phyloP scores from a whole-genome alignment of 768 basidiomycete species.

The Trametes elegans region DNA sequence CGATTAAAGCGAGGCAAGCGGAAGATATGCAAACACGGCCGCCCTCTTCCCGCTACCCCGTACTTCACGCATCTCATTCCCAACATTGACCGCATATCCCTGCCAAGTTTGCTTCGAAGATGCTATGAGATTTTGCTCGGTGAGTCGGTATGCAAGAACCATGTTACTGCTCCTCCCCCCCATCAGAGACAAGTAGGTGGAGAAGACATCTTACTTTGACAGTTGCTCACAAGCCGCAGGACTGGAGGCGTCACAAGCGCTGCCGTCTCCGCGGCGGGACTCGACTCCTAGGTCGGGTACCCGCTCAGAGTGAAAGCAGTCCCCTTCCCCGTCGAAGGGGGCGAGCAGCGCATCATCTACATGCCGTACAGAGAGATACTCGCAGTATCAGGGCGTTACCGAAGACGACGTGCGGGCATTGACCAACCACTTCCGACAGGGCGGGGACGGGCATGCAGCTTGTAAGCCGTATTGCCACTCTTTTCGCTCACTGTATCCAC shows the following conservation, averaged over 20 bases:
- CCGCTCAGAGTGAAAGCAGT: slow-evolving; percentile 1
- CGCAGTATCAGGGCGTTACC: not conserved
- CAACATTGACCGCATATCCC: not conserved
- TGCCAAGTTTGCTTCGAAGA: not conserved
- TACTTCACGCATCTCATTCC: not conserved
- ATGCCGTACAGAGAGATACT: not conserved
- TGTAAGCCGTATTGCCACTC: not conserved
- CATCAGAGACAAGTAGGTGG: too few relatives aligned
- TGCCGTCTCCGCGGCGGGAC: not conserved
- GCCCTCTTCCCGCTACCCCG: not conserved
- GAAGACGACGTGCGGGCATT: not conserved
- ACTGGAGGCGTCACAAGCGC: not conserved
- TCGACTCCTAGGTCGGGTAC: not conserved
- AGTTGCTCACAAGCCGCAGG: too few relatives aligned
- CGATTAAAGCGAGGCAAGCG: too few relatives aligned
- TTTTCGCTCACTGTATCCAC: too few relatives aligned
- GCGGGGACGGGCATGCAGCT: not conserved
- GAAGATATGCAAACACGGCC: not conserved
- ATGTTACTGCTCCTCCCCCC: too few relatives aligned
- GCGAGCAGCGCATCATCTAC: slow-evolving; percentile 2
- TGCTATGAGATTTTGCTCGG: too few relatives aligned
- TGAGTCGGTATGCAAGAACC: too few relatives aligned
- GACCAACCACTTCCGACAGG: not conserved
- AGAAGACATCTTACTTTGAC: too few relatives aligned
- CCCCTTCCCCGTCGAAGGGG: slow-evolving; percentile 1